Conservation (phyloP, 345 rosid genomes). For the Xanthoceras sorbifolium region DNA sequence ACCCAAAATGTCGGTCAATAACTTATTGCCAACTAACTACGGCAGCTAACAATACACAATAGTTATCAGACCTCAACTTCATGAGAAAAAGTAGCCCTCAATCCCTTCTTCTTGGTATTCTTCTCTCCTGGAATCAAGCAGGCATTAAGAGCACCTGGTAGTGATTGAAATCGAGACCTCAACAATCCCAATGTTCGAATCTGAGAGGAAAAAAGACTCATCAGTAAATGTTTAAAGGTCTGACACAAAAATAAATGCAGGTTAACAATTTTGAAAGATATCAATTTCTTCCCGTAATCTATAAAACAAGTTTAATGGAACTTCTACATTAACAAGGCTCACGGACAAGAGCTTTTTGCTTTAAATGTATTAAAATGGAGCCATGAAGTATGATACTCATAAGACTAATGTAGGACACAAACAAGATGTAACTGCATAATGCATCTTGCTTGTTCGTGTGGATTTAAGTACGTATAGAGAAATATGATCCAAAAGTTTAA, state of each 20-base stretch:
- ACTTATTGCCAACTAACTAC: neutral
- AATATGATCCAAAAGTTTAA: neutral
- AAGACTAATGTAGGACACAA: neutral
- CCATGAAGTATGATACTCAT: neutral
- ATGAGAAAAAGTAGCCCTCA: slow-evolving; percentile 44
- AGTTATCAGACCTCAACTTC: slow-evolving; percentile 40
- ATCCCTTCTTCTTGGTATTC: slow-evolving; percentile 41
- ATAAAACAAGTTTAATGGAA: neutral
- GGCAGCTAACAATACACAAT: slow-evolving; percentile 8
- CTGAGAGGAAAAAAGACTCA: slow-evolving; percentile 32
- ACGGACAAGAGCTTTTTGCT: neutral
- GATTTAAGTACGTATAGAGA: neutral
- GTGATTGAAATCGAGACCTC: slow-evolving; percentile 56
- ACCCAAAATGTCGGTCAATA: neutral
- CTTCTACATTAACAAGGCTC: neutral
- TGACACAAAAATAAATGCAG: neutral
- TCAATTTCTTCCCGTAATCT: neutral
- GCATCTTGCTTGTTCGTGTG: neutral
- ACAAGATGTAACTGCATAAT: neutral
- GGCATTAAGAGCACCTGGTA: slow-evolving; percentile 55
- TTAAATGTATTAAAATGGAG: neutral
- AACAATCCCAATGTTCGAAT: slow-evolving; percentile 59
- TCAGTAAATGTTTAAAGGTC: neutral
- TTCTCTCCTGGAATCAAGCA: slow-evolving; percentile 49
- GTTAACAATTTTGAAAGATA: neutral